These are phyloP conservation scores for Microdochium nivale DNA, from an alignment of 2,329 filamentous ascomycete genomes.

Conservation along the genomic window DNA sequence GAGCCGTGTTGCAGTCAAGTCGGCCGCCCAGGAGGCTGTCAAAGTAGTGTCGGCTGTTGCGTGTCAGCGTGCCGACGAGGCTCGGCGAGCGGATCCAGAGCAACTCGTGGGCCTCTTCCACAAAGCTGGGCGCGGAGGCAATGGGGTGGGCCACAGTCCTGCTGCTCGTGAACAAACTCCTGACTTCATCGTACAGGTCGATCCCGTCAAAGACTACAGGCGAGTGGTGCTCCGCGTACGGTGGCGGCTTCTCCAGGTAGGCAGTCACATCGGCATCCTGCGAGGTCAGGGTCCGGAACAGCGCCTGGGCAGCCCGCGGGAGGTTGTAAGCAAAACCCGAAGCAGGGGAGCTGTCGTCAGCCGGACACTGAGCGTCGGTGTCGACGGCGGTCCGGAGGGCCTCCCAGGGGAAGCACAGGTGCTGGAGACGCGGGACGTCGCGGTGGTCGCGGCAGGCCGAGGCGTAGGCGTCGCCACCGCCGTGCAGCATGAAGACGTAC, in stretches of 20 bases:
- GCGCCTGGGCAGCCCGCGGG: conserved; percentile 2
- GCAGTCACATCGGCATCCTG: conserved; percentile 3
- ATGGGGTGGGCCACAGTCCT: not conserved
- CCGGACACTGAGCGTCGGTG: not conserved
- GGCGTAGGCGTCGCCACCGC: conserved; percentile 1
- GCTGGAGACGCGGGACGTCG: not conserved
- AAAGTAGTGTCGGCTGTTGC: not conserved
- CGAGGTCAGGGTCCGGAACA: conserved; percentile 2
- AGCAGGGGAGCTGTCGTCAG: not conserved
- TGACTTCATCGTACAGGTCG: conserved; percentile 1
- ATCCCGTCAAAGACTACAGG: not conserved
- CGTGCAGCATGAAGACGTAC: not conserved
- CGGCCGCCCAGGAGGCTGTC: not conserved
- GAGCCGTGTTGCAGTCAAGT: not conserved
- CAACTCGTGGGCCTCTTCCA: not conserved
- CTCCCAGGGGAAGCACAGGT: conserved; percentile 5
- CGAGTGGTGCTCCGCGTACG: not conserved
- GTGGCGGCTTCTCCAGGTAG: conserved; percentile 4
- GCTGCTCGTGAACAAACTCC: not conserved
- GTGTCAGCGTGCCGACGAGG: not conserved
- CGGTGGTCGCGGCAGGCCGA: conserved; percentile 1
- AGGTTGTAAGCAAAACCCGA: conserved; percentile 1
- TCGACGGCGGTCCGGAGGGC: conserved; percentile 4
- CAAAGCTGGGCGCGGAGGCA: not conserved
- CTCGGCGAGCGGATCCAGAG: not conserved